These are phyloP conservation scores for Discostella pseudostelligera DNA, from an alignment of 108 stramenopile genomes.

Conservation along the genomic window DNA sequence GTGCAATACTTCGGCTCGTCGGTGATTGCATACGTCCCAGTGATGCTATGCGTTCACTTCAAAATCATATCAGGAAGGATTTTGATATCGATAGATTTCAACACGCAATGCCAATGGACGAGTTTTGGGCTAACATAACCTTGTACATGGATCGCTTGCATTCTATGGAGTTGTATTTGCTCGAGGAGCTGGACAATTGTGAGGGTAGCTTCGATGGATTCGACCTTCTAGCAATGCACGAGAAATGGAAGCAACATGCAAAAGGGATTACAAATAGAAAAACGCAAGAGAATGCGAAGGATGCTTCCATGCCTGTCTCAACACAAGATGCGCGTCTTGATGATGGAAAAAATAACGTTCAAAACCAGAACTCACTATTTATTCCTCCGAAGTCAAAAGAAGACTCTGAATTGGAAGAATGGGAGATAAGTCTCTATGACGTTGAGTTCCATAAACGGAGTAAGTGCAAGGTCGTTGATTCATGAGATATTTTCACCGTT, in stretches of 20 bases:
- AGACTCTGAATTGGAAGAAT: slow-evolving; percentile 48
- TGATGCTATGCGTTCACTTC: slow-evolving; percentile 38
- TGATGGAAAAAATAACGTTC: too few species aligned
- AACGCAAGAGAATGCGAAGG: neutral
- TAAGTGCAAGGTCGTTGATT: neutral
- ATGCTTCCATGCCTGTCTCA: slow-evolving; percentile 4
- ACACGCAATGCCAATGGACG: slow-evolving; percentile 44
- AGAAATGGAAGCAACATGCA: neutral
- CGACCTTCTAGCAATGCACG: slow-evolving; percentile 19
- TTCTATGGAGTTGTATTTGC: slow-evolving; percentile 58
- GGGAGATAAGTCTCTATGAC: slow-evolving; percentile 74
- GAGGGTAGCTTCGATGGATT: slow-evolving; percentile 20
- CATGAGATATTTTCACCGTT: too few species aligned
- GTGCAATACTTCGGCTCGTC: slow-evolving; percentile 25
- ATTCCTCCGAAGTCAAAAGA: slow-evolving; percentile 10
- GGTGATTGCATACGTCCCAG: slow-evolving; percentile 40
- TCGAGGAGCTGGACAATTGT: slow-evolving; percentile 55
- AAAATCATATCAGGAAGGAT: slow-evolving; percentile 33
- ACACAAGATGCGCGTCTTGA: too few species aligned
- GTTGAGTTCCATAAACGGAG: slow-evolving; percentile 59
- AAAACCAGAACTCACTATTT: neutral
- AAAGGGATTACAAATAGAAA: neutral
- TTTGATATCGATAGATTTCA: slow-evolving; percentile 37
- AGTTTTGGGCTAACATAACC: slow-evolving; percentile 65
- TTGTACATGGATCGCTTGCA: slow-evolving; percentile 73